A percentile compares a stretch with the other conserved stretches of the same genome.
phyloP scores from a whole-genome alignment of 2,329 filamentous ascomycete genomes.

The Penicillium sp. region DNA sequence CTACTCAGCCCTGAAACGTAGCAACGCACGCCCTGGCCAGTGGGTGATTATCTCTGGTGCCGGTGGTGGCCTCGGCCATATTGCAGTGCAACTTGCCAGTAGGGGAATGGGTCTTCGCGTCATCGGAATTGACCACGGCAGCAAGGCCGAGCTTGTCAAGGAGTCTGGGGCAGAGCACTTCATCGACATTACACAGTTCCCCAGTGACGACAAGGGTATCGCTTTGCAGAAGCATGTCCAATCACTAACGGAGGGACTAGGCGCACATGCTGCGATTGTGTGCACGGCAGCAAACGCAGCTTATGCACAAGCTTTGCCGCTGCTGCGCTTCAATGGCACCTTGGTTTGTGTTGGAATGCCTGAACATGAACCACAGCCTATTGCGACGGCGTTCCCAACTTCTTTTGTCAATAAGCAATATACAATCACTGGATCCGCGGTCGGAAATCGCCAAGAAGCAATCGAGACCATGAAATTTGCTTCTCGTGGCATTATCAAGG shows the following conservation, averaged over 20 bases:
- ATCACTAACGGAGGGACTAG: constrained; percentile 55
- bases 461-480: constrained; percentile 53
- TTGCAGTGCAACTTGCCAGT: constrained; percentile 64
- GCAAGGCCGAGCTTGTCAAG: constrained; percentile 62
- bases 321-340: constrained; percentile 54
- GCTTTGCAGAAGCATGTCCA: constrained; percentile 60
- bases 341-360: constrained; percentile 58
- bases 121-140: constrained; percentile 67
- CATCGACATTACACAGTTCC: constrained; percentile 61
- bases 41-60: constrained; percentile 65
- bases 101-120: constrained; percentile 66
- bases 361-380: constrained; percentile 49
- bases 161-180: constrained; percentile 69
- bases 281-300: constrained; percentile 54
- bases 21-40: constrained; percentile 60
- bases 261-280: constrained; percentile 60
- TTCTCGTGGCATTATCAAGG: constrained; percentile 51
- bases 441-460: constrained; percentile 56
- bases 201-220: constrained; percentile 50
- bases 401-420: constrained; percentile 47
- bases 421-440: constrained; percentile 53
- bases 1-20: constrained; percentile 67
- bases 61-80: constrained; percentile 67
- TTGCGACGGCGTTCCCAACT: constrained; percentile 50
- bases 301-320: constrained; percentile 53